A percentile compares a stretch with the other conserved stretches of the same genome.
Evolutionary conservation across 768 basidiomycete genomes (phyloP).

Genomic region (Mycena maculata): DNA sequence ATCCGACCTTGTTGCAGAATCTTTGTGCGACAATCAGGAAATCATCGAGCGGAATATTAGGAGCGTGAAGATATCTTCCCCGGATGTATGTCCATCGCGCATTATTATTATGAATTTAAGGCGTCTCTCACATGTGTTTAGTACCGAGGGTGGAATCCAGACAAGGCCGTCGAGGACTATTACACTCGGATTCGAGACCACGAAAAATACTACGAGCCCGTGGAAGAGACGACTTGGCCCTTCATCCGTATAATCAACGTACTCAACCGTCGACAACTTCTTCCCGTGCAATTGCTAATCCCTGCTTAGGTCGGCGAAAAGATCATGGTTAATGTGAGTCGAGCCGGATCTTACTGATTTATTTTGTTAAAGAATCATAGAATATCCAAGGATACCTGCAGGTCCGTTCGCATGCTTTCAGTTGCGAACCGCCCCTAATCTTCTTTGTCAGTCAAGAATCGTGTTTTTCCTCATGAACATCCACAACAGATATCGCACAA

Average conservation of each 20-base stretch:
- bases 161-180: slow-evolving; percentile 93
- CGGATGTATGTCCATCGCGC: slow-evolving; percentile 74
- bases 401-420: slow-evolving; percentile 49
- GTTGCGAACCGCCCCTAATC: neutral
- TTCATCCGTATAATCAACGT: slow-evolving; percentile 96
- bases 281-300: neutral
- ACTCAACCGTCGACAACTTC: slow-evolving; percentile 36
- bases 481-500: slow-evolving; percentile 91
- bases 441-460: slow-evolving; percentile 77
- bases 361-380: slow-evolving; percentile 46
- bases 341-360: neutral
- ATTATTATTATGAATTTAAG: slow-evolving; percentile 22
- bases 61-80: slow-evolving; percentile 97
- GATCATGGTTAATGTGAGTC: slow-evolving; percentile 89
- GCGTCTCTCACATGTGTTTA: slow-evolving; percentile 46
- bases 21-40: slow-evolving; percentile 89
- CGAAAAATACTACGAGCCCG: slow-evolving; percentile 89
- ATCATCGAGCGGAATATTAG: slow-evolving; percentile 96
- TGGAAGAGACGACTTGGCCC: slow-evolving; percentile 92
- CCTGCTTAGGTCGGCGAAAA: slow-evolving; percentile 86
- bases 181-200: slow-evolving; percentile 89
- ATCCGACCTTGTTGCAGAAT: slow-evolving; percentile 64
- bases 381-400: slow-evolving; percentile 91
- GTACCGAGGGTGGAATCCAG: slow-evolving; percentile 95
- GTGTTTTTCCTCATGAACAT: slow-evolving; percentile 99